A percentile compares a stretch with the other conserved stretches of the same genome.
Evolutionary conservation across 2,329 filamentous ascomycete genomes (phyloP).

Genomic region (Phialophora verrucosa): DNA sequence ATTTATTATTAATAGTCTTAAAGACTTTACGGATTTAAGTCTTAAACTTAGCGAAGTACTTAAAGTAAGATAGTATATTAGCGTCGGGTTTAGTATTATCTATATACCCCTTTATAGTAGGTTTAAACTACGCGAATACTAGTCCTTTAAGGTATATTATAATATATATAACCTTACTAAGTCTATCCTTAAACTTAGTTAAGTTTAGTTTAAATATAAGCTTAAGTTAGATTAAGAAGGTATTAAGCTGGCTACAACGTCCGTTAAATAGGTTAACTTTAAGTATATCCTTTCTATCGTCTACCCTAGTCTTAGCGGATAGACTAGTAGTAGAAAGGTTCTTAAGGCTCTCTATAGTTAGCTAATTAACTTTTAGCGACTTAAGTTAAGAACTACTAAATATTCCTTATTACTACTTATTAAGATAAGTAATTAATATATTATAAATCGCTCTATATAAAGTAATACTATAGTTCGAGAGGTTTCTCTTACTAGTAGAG

Average conservation of each 20-base stretch:
- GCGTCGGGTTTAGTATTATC: not conserved
- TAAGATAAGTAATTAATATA: not conserved
- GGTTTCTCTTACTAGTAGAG: too few relatives aligned
- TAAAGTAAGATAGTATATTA: not conserved
- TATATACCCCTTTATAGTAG: not conserved
- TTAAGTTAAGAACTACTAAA: not conserved
- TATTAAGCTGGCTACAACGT: not conserved
- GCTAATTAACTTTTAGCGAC: not conserved
- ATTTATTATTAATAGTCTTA: not conserved
- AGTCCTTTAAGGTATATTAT: not conserved
- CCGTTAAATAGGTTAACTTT: not conserved
- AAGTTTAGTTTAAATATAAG: not conserved
- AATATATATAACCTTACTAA: not conserved
- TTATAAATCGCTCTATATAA: not conserved
- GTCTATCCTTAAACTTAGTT: not conserved
- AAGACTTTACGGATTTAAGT: not conserved
- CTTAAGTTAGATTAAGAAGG: not conserved
- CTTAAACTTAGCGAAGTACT: not conserved
- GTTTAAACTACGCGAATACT: not conserved
- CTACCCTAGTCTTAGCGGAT: not conserved
- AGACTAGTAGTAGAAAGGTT: too few relatives aligned
- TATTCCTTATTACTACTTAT: not conserved
- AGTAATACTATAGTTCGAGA: too few relatives aligned
- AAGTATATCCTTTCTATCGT: not conserved
- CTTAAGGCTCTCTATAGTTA: not conserved